Base-by-base conservation (phyloP, 192 early-diverging fungal species). In the Podila clonocystis region DNA sequence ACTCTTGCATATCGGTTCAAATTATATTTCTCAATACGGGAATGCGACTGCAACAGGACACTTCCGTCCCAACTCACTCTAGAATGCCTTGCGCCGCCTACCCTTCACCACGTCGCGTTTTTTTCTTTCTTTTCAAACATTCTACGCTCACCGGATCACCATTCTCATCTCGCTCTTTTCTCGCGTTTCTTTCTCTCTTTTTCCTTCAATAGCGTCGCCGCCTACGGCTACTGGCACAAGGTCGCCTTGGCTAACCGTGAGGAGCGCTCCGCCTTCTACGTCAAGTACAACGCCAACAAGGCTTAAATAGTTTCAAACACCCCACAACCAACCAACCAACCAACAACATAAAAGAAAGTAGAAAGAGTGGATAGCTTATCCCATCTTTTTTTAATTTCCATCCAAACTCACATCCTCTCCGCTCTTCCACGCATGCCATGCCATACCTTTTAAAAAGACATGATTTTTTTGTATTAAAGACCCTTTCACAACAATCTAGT, bases 211-310 rank as follows among this genome's bases (percentile, higher is more conserved):
- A 79, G 76, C 29, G 45, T 50, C 70, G 76, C 65, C 34, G 76
- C 76, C 65, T 67, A 33, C 65, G 61, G n/a, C 52, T 79, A n/a
- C 70, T 79, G 76, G 76, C 29, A 72, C 76, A 65, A 65, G 45
- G 45, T 64, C 33, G 70, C 29, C 61, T 33, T 72, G 49, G 6
- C 28, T 19, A 50, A n/a, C 76, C 76, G 76, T n/a, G 13, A 5
- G 20, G 4, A 22, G 33, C 76, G 76, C 61, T 22, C 62, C 26
- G 38, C 59, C 4, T 79, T 61, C 61, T 72, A 72, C 61, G 24
- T 68, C 70, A 67, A 79, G 38, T 38, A 41, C 65, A 61, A 58
- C 60, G 63, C 76, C 70, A 67, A 63, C 64, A 62, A 50, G 36
- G 70, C 28, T 41, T 79, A 79, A 79, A 78, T 57, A 26, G 34